Base-by-base conservation (phyloP, 352 stramenopile genomes). In the Blastocystis sp. region DNA sequence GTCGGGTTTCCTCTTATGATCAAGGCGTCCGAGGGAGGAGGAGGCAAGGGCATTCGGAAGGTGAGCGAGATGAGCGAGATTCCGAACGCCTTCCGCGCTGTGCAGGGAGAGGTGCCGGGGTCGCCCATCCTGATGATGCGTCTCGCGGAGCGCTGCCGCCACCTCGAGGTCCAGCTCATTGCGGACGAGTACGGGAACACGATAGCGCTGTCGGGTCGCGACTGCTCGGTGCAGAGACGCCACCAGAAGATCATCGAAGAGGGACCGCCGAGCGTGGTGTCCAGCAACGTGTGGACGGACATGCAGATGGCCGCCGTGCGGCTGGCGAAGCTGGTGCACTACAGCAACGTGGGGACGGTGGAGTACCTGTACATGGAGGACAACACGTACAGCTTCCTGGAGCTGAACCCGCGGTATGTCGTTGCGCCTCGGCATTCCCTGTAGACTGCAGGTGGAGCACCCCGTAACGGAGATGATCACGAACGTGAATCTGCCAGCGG, bases 211-310 rank as follows among this genome's bases (percentile, higher is more conserved):
- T 98, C 97, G 91, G 97, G 97, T 19, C 95, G 98, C 89, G 98
- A 99, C 94, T 99, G 98, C 93, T 99, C 96, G 33, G 96, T 99
- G 29, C 91, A 99, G 93, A 93, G 97, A 90, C 94, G 98, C 50
- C 97, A 99, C 93, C 98, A 99, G 93, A 99, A 99, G 93, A 99
- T 99, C 90, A 98, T 99, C 80, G 97, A 99, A 93, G 98, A 99
- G 93, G 97, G 95, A 63, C 95, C 95, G 62, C 97, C 97, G 1
- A 94, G 98, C 60, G 94, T 98, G 0, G 97, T 97, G 4, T 93
- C 94, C 13, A 88, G 95, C 0, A 95, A 98, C 45, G 94, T 99
- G 24, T 99, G 97, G 97, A 93, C 94, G 69, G 78, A 98, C 88
- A 99, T 99, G 97, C 98, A 99, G 94, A 92, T 96, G 31, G 96